Base-by-base conservation (phyloP, 768 basidiomycete species). In the Chalciporus chontae region DNA sequence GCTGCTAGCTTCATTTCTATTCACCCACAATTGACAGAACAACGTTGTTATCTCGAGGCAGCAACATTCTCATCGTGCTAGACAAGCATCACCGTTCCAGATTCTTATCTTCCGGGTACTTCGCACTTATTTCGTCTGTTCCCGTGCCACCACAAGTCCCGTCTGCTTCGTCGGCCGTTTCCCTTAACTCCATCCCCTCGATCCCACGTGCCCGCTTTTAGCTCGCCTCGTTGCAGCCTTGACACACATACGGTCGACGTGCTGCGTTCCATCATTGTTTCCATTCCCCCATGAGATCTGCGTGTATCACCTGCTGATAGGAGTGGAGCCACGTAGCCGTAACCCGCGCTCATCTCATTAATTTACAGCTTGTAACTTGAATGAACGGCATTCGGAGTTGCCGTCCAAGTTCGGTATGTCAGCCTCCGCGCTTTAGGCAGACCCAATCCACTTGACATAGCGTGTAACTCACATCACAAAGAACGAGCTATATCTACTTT, bases 11-110 rank as follows among this genome's bases (percentile, higher is more conserved):
- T n/a, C n/a, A n/a, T n/a, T n/a, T n/a, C n/a, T n/a, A n/a, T n/a
- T n/a, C 27, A 21, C 7, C 31, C 19, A 29, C 32, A 32, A 34
- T 45, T 37, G 45, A 46, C 43, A 17, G 18, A 26, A 21, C 52
- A 62, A 62, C 58, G 64, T 63, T 64, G 57, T 52, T 40, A 11
- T 51, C 51, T 60, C 51, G 62, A 61, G 62, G 62, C 32, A 39
- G 23, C 24, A 31, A 34, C 39, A 18, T 42, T 42, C 34, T 23
- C 18, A 19, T 18, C 39, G 8, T 17, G 36, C 15, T 9, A 39
- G 4, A 52, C 50, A 46, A 42, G n/a, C 32, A 40, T 15, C 21
- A 21, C 27, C 43, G 29, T 45, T 15, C 34, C 41, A 26, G 18
- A 27, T 34, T 21, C 49, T 14, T 26, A 50, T 41, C 24, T 26